Percentiles rank a stretch among this genome's conserved stretches.
These are phyloP conservation scores for Calonectria pteridis DNA, from an alignment of 2,329 filamentous ascomycete genomes.

Conservation along the genomic window DNA sequence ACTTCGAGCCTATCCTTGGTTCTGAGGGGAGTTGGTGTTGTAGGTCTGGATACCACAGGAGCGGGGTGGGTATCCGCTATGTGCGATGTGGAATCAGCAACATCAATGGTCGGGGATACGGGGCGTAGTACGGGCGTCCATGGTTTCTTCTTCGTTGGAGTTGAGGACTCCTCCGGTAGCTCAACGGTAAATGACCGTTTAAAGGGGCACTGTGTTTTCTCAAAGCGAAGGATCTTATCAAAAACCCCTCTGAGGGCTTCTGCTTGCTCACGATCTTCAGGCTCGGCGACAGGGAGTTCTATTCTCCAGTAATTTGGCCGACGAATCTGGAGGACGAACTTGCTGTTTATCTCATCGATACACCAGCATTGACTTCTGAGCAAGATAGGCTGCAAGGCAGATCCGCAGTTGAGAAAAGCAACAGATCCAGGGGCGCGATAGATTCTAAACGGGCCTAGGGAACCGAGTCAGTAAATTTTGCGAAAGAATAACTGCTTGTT, in stretches of 20 bases:
- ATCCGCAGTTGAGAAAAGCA: slow-evolving; percentile 88
- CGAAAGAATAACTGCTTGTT: no score
- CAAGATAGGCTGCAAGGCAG: slow-evolving; percentile 86
- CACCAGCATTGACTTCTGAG: slow-evolving; percentile 95
- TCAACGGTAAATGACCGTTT: slow-evolving; percentile 80
- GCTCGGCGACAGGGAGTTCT: slow-evolving; percentile 77
- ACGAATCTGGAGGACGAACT: slow-evolving; percentile 88
- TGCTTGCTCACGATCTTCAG: slow-evolving; percentile 64
- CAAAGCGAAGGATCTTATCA: slow-evolving; percentile 81
- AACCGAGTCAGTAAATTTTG: not conserved
- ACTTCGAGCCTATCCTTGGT: slow-evolving; percentile 23
- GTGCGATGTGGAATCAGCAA: slow-evolving; percentile 24
- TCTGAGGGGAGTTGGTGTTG: slow-evolving; percentile 30
- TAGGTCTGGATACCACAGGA: slow-evolving; percentile 31
- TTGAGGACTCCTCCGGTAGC: slow-evolving; percentile 76
- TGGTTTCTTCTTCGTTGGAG: slow-evolving; percentile 74
- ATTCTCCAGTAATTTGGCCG: slow-evolving; percentile 91
- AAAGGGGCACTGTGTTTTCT: slow-evolving; percentile 91
- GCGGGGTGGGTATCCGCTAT: slow-evolving; percentile 29
- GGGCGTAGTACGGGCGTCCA: slow-evolving; percentile 68
- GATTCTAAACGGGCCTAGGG: slow-evolving; percentile 78
- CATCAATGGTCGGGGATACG: slow-evolving; percentile 24
- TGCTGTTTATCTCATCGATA: slow-evolving; percentile 82
- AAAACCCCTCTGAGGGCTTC: slow-evolving; percentile 78
- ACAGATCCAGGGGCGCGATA: slow-evolving; percentile 89